Evolutionary conservation across 495 filamentous ascomycete species (phyloP).

Genomic region (Copromyces sp.): DNA sequence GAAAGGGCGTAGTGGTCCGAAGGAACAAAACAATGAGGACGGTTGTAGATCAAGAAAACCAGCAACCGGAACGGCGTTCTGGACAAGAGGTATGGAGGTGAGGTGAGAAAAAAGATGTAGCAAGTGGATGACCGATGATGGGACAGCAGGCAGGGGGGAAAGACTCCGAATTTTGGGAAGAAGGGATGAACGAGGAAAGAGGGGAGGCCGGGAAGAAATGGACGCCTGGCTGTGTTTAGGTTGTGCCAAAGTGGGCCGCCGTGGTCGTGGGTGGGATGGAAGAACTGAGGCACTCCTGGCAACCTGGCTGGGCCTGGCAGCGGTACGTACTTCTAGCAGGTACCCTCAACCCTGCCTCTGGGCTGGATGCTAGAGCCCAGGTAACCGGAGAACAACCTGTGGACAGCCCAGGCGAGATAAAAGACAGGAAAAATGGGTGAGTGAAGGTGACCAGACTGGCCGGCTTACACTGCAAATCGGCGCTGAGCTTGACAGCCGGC

Average conservation of each 20-base stretch:
- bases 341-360: not conserved
- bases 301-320: not conserved
- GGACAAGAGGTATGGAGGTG: conserved; percentile 11
- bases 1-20: not conserved
- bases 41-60: not conserved
- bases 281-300: not conserved
- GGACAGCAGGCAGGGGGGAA: conserved; percentile 10
- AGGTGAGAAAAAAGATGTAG: conserved; percentile 7
- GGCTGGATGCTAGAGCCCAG: not conserved
- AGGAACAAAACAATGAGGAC: not conserved
- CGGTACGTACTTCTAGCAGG: not conserved
- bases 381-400: not conserved
- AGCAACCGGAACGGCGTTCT: conserved; percentile 4
- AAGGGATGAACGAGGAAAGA: conserved; percentile 11
- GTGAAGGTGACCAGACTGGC: not conserved
- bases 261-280: conserved; percentile 1
- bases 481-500: not conserved
- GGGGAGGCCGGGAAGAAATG: conserved; percentile 4
- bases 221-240: not conserved
- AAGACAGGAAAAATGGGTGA: not conserved
- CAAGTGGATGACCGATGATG: conserved; percentile 3
- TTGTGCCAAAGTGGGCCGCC: conserved; percentile 10
- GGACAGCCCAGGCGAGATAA: not conserved
- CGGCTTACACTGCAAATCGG: not conserved
- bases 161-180: conserved; percentile 2